Base-by-base conservation (phyloP, 805 yeast species). In the Metschnikowia lunata region DNA sequence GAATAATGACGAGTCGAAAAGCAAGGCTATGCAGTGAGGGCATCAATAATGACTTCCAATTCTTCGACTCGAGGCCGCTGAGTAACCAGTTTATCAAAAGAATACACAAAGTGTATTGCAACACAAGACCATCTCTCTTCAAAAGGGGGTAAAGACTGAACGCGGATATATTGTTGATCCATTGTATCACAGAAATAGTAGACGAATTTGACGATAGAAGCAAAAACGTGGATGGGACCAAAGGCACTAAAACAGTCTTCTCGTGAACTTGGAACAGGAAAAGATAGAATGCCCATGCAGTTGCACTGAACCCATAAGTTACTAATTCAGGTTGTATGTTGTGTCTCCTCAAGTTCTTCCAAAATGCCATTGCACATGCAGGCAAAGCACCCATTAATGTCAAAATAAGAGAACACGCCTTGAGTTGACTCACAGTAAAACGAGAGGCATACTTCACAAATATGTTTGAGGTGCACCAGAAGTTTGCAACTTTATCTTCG, bases 201-300 rank as follows among this genome's bases (percentile, higher is more conserved):
- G 79, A 72, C 36, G 80, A 69, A 46, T 79, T 79, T 31, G 79
- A 78, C 28, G 29, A 74, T 37, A 79, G 71, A 36, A 51, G 78
- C 69, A 90, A 64, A 43, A 93, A 67, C 0, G 93, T 80, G 9
- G 88, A 78, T 6, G 98, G 98, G 55, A 93, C 60, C 51, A 93
- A 72, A 0, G 99, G 98, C 2, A 93, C 76, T 46, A 93, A 67
- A 12, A 93, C 90, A 0, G 93, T 79, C 66, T 93, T 93, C 65
- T 93, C 98, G 61, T 93, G 99, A 5, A 93, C 98, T 62, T 91
- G 98, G 71, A 88, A 93, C 29, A 96, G 84, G 61, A 93, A 93
- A 42, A 93, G 70, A 62, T 75, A 93, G 59, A 93, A 93, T 0
- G 95, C 83, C 82, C 93, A 76, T 0, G 99, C 81, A 46, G 91